Evolutionary conservation across 1,284 basidiomycete genomes (phyloP).

Genomic region (Ceratobasidium sp.): DNA sequence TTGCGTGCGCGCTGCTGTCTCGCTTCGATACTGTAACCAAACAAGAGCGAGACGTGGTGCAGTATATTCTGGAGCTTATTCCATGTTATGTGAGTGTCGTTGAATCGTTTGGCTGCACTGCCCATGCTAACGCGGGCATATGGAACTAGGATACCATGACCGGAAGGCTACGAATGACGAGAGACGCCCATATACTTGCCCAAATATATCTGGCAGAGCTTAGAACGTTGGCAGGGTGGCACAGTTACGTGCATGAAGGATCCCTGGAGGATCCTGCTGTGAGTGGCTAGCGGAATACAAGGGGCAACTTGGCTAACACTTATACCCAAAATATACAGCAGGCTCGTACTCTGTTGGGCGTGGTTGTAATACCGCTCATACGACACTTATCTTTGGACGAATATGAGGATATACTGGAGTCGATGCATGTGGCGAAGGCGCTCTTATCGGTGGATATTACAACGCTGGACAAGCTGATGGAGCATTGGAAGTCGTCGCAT

Average conservation of each 20-base stretch:
- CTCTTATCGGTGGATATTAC: not conserved
- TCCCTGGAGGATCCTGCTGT: conserved; percentile 8
- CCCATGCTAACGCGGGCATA: too few species aligned
- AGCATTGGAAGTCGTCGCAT: not conserved
- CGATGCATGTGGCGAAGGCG: conserved; percentile 8
- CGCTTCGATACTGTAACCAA: conserved; percentile 1
- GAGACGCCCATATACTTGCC: conserved; percentile 21
- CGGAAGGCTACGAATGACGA: conserved; percentile 22
- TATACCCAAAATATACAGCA: not conserved
- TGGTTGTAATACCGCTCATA: conserved; percentile 16
- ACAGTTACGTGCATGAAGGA: conserved; percentile 25
- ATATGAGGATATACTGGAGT: conserved; percentile 16
- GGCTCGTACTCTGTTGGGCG: conserved; percentile 20
- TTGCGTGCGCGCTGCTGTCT: conserved; percentile 32
- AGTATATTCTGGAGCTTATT: conserved; percentile 17
- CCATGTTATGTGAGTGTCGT: conserved; percentile 24
- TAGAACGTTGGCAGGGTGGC: conserved; percentile 10
- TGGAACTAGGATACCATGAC: not conserved
- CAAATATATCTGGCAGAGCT: conserved; percentile 32
- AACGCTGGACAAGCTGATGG: not conserved
- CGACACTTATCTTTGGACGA: conserved; percentile 14
- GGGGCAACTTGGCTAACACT: not conserved
- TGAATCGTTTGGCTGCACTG: not conserved
- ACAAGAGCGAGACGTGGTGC: conserved; percentile 10
- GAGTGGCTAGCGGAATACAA: not conserved